Percentiles rank a stretch among this genome's conserved stretches.
These are phyloP conservation scores for Raphanus sativus DNA, from an alignment of 345 rosid species.

Conservation along the genomic window DNA sequence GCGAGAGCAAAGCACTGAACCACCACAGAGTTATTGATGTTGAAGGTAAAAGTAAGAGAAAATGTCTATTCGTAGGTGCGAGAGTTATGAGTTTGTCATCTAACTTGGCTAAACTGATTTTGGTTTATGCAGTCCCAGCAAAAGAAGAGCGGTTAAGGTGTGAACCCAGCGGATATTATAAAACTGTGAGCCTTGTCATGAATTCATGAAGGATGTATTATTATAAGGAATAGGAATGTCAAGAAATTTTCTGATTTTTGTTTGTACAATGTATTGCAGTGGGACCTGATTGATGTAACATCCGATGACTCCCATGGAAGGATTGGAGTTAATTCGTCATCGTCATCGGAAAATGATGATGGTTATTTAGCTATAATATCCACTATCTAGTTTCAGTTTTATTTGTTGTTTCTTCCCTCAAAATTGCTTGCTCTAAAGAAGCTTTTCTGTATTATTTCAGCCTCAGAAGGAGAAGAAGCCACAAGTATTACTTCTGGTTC, in stretches of 20 bases:
- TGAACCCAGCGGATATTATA: slow-evolving; percentile 34
- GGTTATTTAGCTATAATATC: slow-evolving; percentile 12
- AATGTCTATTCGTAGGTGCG: too few relatives aligned
- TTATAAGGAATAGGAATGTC: not conserved
- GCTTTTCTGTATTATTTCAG: slow-evolving; percentile 4
- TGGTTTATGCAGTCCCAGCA: slow-evolving; percentile 32
- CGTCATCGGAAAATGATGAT: slow-evolving; percentile 18
- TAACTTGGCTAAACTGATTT: slow-evolving; percentile 16
- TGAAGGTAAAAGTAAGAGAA: slow-evolving; percentile 23
- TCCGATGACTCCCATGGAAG: slow-evolving; percentile 28
- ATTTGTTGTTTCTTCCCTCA: slow-evolving; percentile 14
- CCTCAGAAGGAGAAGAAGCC: slow-evolving; percentile 33
- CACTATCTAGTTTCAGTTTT: not conserved
- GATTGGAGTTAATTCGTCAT: slow-evolving; percentile 12
- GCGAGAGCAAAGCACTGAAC: slow-evolving; percentile 4
- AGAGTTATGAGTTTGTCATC: not conserved
- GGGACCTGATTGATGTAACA: slow-evolving; percentile 13
- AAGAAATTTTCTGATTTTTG: not conserved
- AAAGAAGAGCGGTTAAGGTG: slow-evolving; percentile 30
- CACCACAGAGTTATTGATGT: slow-evolving; percentile 9
- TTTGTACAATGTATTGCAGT: slow-evolving; percentile 6
- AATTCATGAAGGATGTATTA: not conserved
- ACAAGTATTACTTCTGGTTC: slow-evolving; percentile 6
- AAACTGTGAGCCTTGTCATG: slow-evolving; percentile 42
- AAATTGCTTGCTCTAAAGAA: slow-evolving; percentile 9